Base-by-base conservation (phyloP, 2,329 filamentous ascomycete genomes). In the Pseudogymnoascus destructans region DNA sequence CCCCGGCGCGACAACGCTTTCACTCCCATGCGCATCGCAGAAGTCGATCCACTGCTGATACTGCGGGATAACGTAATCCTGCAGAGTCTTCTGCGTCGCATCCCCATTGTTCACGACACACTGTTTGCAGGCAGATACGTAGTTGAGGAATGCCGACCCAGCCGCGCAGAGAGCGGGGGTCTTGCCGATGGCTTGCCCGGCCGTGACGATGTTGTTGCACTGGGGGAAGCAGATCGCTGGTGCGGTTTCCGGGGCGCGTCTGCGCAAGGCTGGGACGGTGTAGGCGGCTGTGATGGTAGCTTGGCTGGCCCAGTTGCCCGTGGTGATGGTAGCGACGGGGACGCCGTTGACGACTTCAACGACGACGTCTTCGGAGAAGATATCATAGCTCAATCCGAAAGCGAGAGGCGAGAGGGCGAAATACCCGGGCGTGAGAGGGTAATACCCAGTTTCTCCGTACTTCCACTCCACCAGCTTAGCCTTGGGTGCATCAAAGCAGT, bases 371-470 rank as follows among this genome's bases (percentile, higher is more conserved):
- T 74, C 70, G 17, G 75, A 73, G 61, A 85, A 87, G 15, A 87
- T 82, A 40, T 77, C 78, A 60, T 80, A 84, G 55, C 74, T 78
- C 13, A 87, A 71, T 3, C 83, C 84, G 59, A 87, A 88, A 0
- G 74, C 74, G 1, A 73, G 68, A 0, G 85, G 80, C 58, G 82
- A 73, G n/a, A 87, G 74, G 60, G 86, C 77, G 70, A 82, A 87
- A 66, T 86, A 87, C 3, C 77, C 79, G 0, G 73, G 66, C 0
- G 72, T 74, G 1, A 77, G 73, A 1, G 77, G 77, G 61, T 77
- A 83, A 65, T 78, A 81, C 13, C 70, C 62, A 0, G 77, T 80
- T 42, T 72, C 59, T 58, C 75, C 73, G 1, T 67, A 63, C 0
- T 68, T 63, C 80, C 79, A 83, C 2, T 42, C 46, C 4, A 67